These are phyloP conservation scores for Fusarium austroafricanum DNA, from an alignment of 2,329 filamentous ascomycete species.

Conservation along the genomic window DNA sequence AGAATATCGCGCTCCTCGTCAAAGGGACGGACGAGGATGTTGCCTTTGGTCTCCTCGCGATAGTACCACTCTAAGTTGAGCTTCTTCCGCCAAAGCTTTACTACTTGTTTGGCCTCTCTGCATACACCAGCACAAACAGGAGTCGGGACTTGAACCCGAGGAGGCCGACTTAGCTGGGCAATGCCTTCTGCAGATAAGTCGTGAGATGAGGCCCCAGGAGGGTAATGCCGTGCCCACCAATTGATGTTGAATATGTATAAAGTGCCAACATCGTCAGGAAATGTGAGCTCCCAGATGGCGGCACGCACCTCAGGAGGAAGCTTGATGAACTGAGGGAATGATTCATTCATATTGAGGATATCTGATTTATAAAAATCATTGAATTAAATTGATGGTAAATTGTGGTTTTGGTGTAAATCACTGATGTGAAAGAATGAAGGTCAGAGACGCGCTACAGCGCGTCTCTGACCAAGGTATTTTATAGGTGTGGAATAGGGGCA, in stretches of 20 bases:
- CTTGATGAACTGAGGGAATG: conserved; percentile 36
- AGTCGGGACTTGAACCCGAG: conserved; percentile 30
- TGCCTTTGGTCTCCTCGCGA: conserved; percentile 16
- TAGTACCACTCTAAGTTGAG: conserved; percentile 5
- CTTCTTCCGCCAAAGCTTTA: conserved; percentile 28
- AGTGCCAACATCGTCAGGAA: conserved; percentile 19
- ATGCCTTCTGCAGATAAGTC: background rate
- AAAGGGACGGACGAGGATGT: conserved; percentile 30
- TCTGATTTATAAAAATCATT: background rate
- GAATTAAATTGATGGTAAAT: background rate
- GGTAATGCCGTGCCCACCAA: conserved; percentile 24
- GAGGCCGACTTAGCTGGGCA: background rate
- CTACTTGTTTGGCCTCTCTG: conserved; percentile 39
- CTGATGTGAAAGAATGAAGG: background rate
- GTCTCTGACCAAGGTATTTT: conserved; percentile 5
- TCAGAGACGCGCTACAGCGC: background rate
- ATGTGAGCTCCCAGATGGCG: conserved; percentile 38
- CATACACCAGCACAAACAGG: conserved; percentile 33
- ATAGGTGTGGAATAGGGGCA: background rate
- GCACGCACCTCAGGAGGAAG: conserved; percentile 45
- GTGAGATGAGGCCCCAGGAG: background rate
- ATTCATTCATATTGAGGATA: background rate
- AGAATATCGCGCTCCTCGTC: conserved; percentile 29
- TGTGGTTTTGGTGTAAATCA: background rate
- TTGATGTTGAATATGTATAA: conserved; percentile 36